Evolutionary conservation across 2,329 filamentous ascomycete genomes (phyloP).

Genomic region (Scleromitrula shiraiana): DNA sequence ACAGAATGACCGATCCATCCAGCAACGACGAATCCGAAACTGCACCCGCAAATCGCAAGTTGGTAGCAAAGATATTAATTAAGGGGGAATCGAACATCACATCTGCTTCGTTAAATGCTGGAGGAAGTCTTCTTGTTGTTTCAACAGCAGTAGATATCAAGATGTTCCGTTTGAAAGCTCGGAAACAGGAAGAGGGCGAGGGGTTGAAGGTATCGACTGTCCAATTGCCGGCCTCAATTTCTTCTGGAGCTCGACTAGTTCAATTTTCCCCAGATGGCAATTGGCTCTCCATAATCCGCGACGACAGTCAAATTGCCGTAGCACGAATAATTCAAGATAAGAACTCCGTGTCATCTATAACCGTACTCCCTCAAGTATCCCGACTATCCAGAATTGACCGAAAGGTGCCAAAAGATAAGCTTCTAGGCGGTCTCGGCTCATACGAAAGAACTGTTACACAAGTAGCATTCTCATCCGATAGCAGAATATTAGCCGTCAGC

Average conservation of each 20-base stretch:
- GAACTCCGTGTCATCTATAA: conserved; percentile 33
- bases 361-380: conserved; percentile 36
- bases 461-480: conserved; percentile 71
- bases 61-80: conserved; percentile 61
- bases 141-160: conserved; percentile 69
- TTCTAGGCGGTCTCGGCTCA: conserved; percentile 58
- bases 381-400: conserved; percentile 47
- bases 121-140: conserved; percentile 68
- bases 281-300: conserved; percentile 60
- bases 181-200: conserved; percentile 43
- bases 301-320: conserved; percentile 50
- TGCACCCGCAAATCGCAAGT: conserved; percentile 46
- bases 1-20: conserved; percentile 13
- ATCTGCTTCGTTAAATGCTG: conserved; percentile 60
- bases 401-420: conserved; percentile 44
- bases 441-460: conserved; percentile 74
- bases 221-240: conserved; percentile 49
- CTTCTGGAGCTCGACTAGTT: conserved; percentile 60
- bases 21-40: conserved; percentile 34
- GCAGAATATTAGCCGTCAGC: conserved; percentile 66
- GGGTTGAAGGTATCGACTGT: conserved; percentile 65
- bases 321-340: conserved; percentile 36
- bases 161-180: conserved; percentile 60
- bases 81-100: conserved; percentile 77
- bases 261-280: conserved; percentile 61